Evolutionary conservation across 2,329 filamentous ascomycete species (phyloP), one percentile per base, ranked within the genome.

Genomic region (Venturia pyrina): DNA sequence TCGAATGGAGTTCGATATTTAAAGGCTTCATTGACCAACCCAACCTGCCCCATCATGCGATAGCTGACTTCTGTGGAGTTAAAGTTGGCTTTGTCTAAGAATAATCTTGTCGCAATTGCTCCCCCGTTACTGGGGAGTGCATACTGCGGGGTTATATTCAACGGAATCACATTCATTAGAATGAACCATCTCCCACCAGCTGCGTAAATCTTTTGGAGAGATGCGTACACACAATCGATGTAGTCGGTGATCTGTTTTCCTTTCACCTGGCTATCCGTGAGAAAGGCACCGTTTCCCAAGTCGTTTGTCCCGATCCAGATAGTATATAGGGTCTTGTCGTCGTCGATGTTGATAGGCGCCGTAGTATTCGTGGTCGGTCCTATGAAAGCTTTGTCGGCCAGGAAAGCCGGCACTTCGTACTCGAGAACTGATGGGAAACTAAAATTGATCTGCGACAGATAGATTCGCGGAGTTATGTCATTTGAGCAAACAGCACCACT

Each of bases 301-400:
- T 95, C 90, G 72, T 93, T 93, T 32, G 89, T 92, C 3, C 90
- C 90, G 70, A 93, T 91, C 88, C 88, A 93, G 63, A 93, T 82
- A 0, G 85, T 82, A 71, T 91, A 93, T 2, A 90, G 85, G 0
- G 89, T 90, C 68, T 87, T 85, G 40, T 83, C 76, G 1, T 81
- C 70, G 21, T 43, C 13, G 48, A 67, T 40, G 32, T 56, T 32
- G 28, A 66, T 19, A 5, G 64, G 44, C 13, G 32, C 43, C n/a
- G 32, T 56, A 4, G 37, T 37, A 41, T 64, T 43, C 44, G 28
- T 56, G 11, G 1, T 78, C 80, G 59, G 78, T 77, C 43, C 74
- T 72, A 83, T 74, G 71, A 77, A 76, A 1, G 41, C 61, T 6
- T 75, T 74, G 71, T 82, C 80, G 10, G 78, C 77, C 44, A 80